These are phyloP conservation scores for Pyrus communis DNA, from an alignment of 306 rosid genomes.

Conservation along the genomic window DNA sequence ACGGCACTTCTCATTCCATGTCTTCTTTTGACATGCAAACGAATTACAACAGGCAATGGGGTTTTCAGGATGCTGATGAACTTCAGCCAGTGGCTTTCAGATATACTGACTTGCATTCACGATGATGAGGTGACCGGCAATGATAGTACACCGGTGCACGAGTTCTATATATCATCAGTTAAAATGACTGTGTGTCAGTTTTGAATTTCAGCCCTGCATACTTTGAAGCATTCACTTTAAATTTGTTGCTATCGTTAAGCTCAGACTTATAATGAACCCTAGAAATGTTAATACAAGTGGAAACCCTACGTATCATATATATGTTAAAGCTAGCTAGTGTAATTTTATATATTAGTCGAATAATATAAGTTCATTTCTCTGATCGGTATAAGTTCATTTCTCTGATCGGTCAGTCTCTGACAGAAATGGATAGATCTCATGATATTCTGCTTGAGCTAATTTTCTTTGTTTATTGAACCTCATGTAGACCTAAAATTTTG, in stretches of 20 bases:
- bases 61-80: slow-evolving; percentile 46
- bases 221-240: slow-evolving; percentile 36
- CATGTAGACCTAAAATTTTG: slow-evolving; percentile 15
- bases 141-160: slow-evolving; percentile 23
- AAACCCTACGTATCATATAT: slow-evolving; percentile 20
- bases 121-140: background rate
- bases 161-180: background rate
- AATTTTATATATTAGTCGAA: slow-evolving; percentile 23
- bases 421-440: background rate
- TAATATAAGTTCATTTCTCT: slow-evolving; percentile 6
- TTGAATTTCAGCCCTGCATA: background rate
- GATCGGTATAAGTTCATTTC: background rate
- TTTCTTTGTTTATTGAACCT: background rate
- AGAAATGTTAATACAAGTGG: slow-evolving; percentile 38
- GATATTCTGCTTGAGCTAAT: slow-evolving; percentile 1
- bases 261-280: slow-evolving; percentile 37
- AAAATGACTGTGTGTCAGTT: background rate
- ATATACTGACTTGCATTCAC: slow-evolving; percentile 26
- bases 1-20: slow-evolving; percentile 43
- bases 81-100: slow-evolving; percentile 72
- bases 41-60: slow-evolving; percentile 38
- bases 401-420: slow-evolving; percentile 19
- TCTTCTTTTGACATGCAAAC: slow-evolving; percentile 49
- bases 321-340: slow-evolving; percentile 28
- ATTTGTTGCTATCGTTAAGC: slow-evolving; percentile 23